These are phyloP conservation scores for Skeletonema grethae DNA, from an alignment of 108 stramenopile genomes.

Conservation along the genomic window DNA sequence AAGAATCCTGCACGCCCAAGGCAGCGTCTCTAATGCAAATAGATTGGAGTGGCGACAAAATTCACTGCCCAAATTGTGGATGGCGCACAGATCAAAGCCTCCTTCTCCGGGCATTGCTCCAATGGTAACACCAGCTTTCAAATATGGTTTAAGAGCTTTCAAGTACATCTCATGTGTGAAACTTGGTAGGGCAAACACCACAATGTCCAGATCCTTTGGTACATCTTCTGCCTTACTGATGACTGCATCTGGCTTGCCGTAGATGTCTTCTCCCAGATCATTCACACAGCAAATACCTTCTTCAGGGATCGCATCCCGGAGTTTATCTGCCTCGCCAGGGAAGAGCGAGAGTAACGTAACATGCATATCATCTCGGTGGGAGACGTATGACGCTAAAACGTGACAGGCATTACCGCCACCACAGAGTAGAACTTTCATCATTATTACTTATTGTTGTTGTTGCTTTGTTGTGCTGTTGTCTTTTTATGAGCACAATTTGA, in stretches of 20 bases:
- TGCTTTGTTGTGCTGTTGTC: not conserved
- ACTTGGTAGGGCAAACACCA: conserved; percentile 53
- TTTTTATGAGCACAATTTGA: not conserved
- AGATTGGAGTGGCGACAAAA: conserved; percentile 45
- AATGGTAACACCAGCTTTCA: conserved; percentile 47
- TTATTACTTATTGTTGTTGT: conserved; percentile 3
- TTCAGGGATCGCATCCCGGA: conserved; percentile 44
- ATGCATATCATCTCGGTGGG: conserved; percentile 19
- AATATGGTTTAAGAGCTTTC: conserved; percentile 40
- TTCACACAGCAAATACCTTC: conserved; percentile 50
- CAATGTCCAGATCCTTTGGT: conserved; percentile 25
- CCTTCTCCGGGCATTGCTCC: conserved; percentile 65
- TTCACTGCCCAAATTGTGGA: conserved; percentile 47
- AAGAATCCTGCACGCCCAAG: conserved; percentile 59
- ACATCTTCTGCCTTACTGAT: conserved; percentile 34
- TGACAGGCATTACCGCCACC: conserved; percentile 66
- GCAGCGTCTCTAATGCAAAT: conserved; percentile 61
- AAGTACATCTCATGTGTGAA: conserved; percentile 57
- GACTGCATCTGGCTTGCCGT: conserved; percentile 40
- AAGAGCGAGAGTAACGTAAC: conserved; percentile 49
- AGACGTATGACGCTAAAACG: conserved; percentile 40
- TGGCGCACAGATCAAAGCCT: conserved; percentile 54
- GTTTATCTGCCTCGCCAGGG: conserved; percentile 54
- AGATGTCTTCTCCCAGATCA: conserved; percentile 49
- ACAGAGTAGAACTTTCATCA: conserved; percentile 48